phyloP scores from a whole-genome alignment of 768 basidiomycete genomes.

The Mycena alexandri region DNA sequence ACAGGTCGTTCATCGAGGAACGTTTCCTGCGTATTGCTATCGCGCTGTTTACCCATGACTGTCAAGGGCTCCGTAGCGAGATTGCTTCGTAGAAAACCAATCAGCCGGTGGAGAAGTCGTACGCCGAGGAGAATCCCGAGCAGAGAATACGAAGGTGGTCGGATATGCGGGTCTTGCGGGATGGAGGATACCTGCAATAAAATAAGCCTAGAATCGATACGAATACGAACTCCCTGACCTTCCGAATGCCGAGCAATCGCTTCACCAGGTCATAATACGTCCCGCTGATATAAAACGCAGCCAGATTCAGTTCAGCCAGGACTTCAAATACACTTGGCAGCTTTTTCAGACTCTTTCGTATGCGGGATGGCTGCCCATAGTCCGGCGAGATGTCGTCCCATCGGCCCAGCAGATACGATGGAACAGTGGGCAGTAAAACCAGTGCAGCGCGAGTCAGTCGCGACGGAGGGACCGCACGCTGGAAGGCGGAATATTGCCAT shows the following conservation, averaged over 20 bases:
- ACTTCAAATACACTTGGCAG: slow-evolving; percentile 69
- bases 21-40: slow-evolving; percentile 47
- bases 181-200: slow-evolving; percentile 74
- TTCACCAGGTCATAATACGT: slow-evolving; percentile 82
- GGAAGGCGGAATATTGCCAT: slow-evolving; percentile 73
- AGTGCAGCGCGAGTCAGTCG: slow-evolving; percentile 61
- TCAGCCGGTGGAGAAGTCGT: slow-evolving; percentile 73
- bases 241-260: slow-evolving; percentile 74
- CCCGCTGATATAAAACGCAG: slow-evolving; percentile 83
- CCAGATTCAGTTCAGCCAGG: slow-evolving; percentile 79
- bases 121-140: slow-evolving; percentile 80
- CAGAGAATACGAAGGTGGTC: slow-evolving; percentile 89
- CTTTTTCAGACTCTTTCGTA: slow-evolving; percentile 50
- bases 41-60: slow-evolving; percentile 49
- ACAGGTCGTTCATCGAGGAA: slow-evolving; percentile 74
- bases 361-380: slow-evolving; percentile 50
- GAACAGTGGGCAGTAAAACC: slow-evolving; percentile 75
- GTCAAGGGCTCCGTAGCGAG: slow-evolving; percentile 30
- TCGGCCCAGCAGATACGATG: slow-evolving; percentile 70
- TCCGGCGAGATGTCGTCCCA: slow-evolving; percentile 56
- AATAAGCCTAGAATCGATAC: not conserved
- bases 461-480: slow-evolving; percentile 57
- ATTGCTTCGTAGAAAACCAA: slow-evolving; percentile 56
- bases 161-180: slow-evolving; percentile 75
- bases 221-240: slow-evolving; percentile 59